A percentile compares a stretch with the other conserved stretches of the same genome.
phyloP scores from a whole-genome alignment of 2,329 filamentous ascomycete species.

The Macrophomina pseudophaseolina region DNA sequence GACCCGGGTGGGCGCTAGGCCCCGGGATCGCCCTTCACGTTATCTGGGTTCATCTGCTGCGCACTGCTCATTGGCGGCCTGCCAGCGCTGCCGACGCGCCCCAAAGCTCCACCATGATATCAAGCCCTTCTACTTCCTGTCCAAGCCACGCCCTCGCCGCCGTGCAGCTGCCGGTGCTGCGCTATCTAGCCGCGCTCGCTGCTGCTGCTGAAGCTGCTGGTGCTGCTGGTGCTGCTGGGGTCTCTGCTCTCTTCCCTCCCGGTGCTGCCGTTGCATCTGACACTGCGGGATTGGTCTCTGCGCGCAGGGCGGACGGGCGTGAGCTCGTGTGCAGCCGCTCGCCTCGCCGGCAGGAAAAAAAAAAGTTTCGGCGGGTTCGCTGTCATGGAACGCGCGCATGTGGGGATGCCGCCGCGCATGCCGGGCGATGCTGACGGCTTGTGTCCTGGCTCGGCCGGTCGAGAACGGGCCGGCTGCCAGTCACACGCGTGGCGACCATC shows the following conservation, averaged over 20 bases:
- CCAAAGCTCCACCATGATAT: slow-evolving; percentile 22
- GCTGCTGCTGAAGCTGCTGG: not conserved
- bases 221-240: not conserved
- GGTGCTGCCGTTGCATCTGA: not conserved
- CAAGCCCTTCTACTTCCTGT: not conserved
- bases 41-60: slow-evolving; percentile 9
- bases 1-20: slow-evolving; percentile 4
- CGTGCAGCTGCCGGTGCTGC: not conserved
- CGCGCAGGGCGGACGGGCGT: not conserved
- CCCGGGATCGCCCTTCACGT: slow-evolving; percentile 24
- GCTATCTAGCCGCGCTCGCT: not conserved
- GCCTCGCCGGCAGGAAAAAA: not conserved
- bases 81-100: not conserved
- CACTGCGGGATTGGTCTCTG: not conserved
- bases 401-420: slow-evolving; percentile 14
- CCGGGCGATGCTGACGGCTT: slow-evolving; percentile 3
- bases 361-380: slow-evolving; percentile 9
- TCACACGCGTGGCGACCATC: slow-evolving; percentile 20
- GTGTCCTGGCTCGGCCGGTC: slow-evolving; percentile 18
- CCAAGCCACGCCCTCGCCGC: not conserved
- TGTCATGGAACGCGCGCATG: slow-evolving; percentile 6
- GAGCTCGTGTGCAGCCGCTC: slow-evolving; percentile 12
- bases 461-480: slow-evolving; percentile 22
- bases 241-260: not conserved
- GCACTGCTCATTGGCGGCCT: slow-evolving; percentile 4